Percentiles rank a stretch among this genome's conserved stretches.
Conservation (phyloP, 1,139 yeast genomes). For the Debaryomyces singareniensis region DNA sequence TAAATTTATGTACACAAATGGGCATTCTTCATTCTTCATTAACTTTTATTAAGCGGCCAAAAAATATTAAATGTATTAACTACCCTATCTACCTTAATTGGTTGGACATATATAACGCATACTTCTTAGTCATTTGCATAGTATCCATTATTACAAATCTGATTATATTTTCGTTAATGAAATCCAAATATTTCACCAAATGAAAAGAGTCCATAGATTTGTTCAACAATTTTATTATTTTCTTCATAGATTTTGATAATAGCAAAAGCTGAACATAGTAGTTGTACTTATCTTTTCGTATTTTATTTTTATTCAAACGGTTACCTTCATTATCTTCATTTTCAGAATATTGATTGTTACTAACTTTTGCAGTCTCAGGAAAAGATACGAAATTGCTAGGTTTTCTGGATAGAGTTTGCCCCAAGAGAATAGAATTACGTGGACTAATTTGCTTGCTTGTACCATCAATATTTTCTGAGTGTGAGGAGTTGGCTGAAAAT, state of each 20-base stretch:
- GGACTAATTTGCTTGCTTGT: conserved; percentile 15
- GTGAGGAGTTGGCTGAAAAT: conserved; percentile 19
- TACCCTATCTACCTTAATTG: too few species aligned
- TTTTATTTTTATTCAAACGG: conserved; percentile 25
- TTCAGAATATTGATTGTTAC: not conserved
- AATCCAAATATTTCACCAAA: conserved; percentile 27
- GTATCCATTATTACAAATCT: conserved; percentile 35
- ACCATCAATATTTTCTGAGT: conserved; percentile 12
- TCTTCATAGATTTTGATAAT: conserved; percentile 6
- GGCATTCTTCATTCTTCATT: too few species aligned
- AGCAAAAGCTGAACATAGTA: conserved; percentile 23
- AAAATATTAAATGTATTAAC: too few species aligned
- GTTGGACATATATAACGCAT: conserved; percentile 7
- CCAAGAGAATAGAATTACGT: conserved; percentile 20
- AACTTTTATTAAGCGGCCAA: too few species aligned
- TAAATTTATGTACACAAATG: conserved; percentile 8
- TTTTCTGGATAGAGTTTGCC: conserved; percentile 16
- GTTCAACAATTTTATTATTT: conserved; percentile 4
- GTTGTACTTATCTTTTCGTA: conserved; percentile 28
- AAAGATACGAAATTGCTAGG: not conserved
- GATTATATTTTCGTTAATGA: conserved; percentile 30
- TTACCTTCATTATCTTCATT: conserved; percentile 2
- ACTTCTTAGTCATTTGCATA: conserved; percentile 31
- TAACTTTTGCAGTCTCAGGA: not conserved
- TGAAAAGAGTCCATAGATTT: conserved; percentile 7